Evolutionary conservation across 768 basidiomycete genomes (phyloP), one percentile per base, ranked within the genome.

Genomic region (Crepidotus variabilis): DNA sequence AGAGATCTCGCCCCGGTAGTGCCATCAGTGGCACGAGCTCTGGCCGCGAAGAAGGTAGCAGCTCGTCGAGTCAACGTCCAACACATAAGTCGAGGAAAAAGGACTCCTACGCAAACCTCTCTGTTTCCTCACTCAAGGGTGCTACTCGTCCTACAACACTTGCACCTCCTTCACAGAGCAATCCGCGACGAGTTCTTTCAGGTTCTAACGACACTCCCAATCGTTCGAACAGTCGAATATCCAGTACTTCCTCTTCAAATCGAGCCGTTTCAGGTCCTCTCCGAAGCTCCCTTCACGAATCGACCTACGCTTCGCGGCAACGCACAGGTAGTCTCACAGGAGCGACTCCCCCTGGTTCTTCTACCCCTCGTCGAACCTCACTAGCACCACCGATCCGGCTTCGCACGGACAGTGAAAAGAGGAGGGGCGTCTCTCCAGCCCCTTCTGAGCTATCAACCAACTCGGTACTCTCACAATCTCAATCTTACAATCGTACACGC

Each of bases 281-380:
- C 55, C 68, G 67, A 39, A 61, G 75, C n/a, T 72, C 79, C 18
- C 51, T 90, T 18, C 78, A 80, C 58, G 75, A 75, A 28, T 79
- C 91, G 3, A 94, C 92, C 7, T 90, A 85, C 67, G 80, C 92
- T 32, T 93, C 92, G n/a, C 83, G 92, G 28, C 92, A 93, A 63
- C 81, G 92, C 20, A 92, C 90, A 20, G 71, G 78, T 32, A 93
- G 91, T 65, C 68, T 87, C 10, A 67, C 69, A 24, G 64, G 68
- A 21, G 65, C 74, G 46, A 67, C 73, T 8, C 65, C 66, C 50
- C 72, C 74, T 32, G 68, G 67, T 47, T 69, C 69, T 34, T 65
- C 74, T 32, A 65, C 74, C 22, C 51, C 58, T 22, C 49, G 56
- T 9, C 54, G 47, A 10, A 46, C 54, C 21, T 54, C 57, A 24